phyloP scores from a whole-genome alignment of 345 rosid genomes.

The Lepidium didymum region DNA sequence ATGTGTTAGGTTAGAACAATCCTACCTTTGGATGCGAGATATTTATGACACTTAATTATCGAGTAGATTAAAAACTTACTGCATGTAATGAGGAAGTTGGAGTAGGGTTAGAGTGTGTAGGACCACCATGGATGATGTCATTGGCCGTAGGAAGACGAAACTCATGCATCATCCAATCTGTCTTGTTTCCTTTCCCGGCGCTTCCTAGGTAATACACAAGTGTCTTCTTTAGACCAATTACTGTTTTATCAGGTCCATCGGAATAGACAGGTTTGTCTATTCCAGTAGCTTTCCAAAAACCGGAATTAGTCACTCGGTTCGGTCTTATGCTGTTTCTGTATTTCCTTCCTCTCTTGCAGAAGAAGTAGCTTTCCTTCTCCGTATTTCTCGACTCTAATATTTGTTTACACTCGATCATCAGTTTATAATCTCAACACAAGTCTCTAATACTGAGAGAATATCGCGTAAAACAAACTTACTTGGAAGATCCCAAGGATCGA shows the following conservation, averaged over 20 bases:
- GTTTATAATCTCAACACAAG: neutral
- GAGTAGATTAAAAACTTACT: slow-evolving; percentile 36
- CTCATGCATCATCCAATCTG: slow-evolving; percentile 99
- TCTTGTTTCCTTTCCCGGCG: slow-evolving; percentile 92
- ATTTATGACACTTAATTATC: neutral
- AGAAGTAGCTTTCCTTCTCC: slow-evolving; percentile 77
- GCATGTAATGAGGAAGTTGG: slow-evolving; percentile 39
- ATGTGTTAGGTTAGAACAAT: too few species aligned
- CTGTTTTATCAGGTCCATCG: slow-evolving; percentile 33
- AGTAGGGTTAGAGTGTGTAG: slow-evolving; percentile 14
- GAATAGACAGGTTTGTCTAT: slow-evolving; percentile 74
- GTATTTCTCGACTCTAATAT: slow-evolving; percentile 22
- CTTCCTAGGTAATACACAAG: slow-evolving; percentile 82
- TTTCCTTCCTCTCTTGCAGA: slow-evolving; percentile 84
- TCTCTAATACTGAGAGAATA: neutral
- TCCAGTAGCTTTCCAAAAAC: slow-evolving; percentile 98
- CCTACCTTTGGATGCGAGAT: too few species aligned
- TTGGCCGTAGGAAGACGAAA: slow-evolving; percentile 65
- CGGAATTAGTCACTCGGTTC: slow-evolving; percentile 86
- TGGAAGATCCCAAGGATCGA: slow-evolving; percentile 95
- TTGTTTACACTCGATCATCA: neutral
- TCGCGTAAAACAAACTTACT: slow-evolving; percentile 38
- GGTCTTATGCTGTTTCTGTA: slow-evolving; percentile 91
- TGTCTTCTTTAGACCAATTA: slow-evolving; percentile 85
- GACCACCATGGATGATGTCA: slow-evolving; percentile 13